phyloP scores from a whole-genome alignment of 768 basidiomycete genomes.

The Coprinopsis sp. region DNA sequence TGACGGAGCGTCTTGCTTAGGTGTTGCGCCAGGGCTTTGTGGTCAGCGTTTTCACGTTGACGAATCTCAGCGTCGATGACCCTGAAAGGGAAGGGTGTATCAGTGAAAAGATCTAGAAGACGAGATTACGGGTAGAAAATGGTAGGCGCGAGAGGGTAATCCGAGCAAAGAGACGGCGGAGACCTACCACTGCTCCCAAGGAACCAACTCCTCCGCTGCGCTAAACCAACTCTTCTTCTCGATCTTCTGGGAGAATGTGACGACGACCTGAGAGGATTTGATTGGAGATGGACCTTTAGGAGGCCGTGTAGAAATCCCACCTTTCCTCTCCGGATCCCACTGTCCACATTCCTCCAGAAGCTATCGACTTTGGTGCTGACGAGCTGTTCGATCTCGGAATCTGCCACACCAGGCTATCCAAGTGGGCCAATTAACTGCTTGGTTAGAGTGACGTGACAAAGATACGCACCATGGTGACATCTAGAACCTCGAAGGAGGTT shows the following conservation, averaged over 20 bases:
- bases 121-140: too few relatives aligned
- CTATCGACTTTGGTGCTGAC: conserved; percentile 72
- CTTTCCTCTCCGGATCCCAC: conserved; percentile 51
- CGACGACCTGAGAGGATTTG: conserved; percentile 68
- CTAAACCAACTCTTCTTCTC: conserved; percentile 78
- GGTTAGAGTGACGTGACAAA: not conserved
- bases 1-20: conserved; percentile 63
- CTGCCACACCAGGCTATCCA: conserved; percentile 69
- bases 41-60: conserved; percentile 60
- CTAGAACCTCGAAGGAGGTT: conserved; percentile 71
- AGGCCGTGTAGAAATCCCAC: too few relatives aligned
- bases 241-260: conserved; percentile 75
- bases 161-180: not conserved
- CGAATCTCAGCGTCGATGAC: conserved; percentile 74
- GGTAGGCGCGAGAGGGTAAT: too few relatives aligned
- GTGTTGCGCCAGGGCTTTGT: conserved; percentile 52
- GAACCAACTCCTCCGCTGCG: conserved; percentile 74
- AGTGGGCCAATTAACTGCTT: not conserved
- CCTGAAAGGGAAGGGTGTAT: conserved; percentile 35
- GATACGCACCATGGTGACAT: conserved; percentile 72
- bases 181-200: conserved; percentile 81
- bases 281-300: too few relatives aligned
- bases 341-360: conserved; percentile 77
- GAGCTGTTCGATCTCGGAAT: conserved; percentile 64
- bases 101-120: not conserved